Evolutionary conservation across 148 eudicot species (phyloP).

Genomic region (Linanthus parryae): DNA sequence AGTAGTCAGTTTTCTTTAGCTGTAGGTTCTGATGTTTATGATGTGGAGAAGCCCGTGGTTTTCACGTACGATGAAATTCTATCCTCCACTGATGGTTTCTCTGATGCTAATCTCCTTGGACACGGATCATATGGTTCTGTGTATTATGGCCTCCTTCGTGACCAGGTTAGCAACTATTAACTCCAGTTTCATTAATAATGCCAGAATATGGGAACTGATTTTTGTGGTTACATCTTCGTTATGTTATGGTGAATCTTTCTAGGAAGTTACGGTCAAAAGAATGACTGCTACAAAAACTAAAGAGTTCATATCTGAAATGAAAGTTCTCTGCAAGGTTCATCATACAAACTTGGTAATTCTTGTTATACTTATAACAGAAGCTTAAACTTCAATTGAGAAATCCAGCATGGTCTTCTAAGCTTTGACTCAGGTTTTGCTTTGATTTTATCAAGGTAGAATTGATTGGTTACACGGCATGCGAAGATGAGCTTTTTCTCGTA

Average conservation of each 20-base stretch:
- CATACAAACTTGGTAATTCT: constrained; percentile 83
- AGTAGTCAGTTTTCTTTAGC: constrained; percentile 32
- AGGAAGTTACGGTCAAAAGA: constrained; percentile 96
- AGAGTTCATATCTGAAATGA: constrained; percentile 90
- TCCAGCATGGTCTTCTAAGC: background rate
- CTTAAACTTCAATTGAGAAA: background rate
- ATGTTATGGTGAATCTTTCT: constrained; percentile 5
- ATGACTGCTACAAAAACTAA: constrained; percentile 95
- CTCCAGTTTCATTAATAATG: background rate
- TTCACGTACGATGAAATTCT: constrained; percentile 65
- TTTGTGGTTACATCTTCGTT: background rate
- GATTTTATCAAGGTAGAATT: constrained; percentile 70
- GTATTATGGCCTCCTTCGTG: constrained; percentile 76
- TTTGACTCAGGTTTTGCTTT: constrained; percentile 19
- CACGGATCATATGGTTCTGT: constrained; percentile 96
- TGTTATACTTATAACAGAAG: background rate
- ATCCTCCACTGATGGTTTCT: constrained; percentile 67
- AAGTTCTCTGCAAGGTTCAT: constrained; percentile 94
- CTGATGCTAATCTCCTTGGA: constrained; percentile 91
- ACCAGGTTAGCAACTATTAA: constrained; percentile 48
- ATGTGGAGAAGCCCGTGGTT: constrained; percentile 87
- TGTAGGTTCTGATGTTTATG: constrained; percentile 72
- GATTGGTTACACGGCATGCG: constrained; percentile 86
- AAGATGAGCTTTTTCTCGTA: constrained; percentile 78
- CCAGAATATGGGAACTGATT: background rate